Evolutionary conservation across 2,329 filamentous ascomycete genomes (phyloP).

Genomic region (Plectosphaerella cucumerina): DNA sequence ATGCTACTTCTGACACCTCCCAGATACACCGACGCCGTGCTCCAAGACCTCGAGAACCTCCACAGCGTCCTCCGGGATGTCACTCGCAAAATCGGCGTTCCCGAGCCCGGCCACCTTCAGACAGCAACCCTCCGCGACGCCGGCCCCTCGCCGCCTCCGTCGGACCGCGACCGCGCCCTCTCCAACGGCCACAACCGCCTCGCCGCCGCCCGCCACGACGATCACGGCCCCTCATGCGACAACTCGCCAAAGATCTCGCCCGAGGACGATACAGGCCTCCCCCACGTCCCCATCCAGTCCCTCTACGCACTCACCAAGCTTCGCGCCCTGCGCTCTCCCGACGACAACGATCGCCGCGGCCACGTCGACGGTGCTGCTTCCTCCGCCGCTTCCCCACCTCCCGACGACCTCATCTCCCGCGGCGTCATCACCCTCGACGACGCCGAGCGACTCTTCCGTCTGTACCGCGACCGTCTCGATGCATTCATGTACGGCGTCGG

Average conservation of each 20-base stretch:
- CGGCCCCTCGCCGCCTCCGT: background rate
- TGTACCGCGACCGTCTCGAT: constrained; percentile 47
- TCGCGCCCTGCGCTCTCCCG: constrained; percentile 28
- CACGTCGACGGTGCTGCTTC: background rate
- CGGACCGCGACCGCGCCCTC: background rate
- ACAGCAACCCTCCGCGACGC: constrained; percentile 3
- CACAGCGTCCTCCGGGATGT: constrained; percentile 8
- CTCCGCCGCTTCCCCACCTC: background rate
- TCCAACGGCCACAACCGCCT: background rate
- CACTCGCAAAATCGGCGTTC: constrained; percentile 7
- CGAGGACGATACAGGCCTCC: constrained; percentile 27
- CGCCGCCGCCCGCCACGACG: constrained; percentile 6
- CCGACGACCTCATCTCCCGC: constrained; percentile 28
- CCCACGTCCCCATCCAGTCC: constrained; percentile 33
- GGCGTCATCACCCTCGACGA: constrained; percentile 41
- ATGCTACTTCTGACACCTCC: background rate
- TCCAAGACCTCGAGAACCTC: constrained; percentile 12
- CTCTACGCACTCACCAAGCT: constrained; percentile 33
- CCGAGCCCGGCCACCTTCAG: constrained; percentile 7
- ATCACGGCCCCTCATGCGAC: constrained; percentile 14
- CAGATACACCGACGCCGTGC: constrained; percentile 7
- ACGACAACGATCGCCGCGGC: constrained; percentile 11
- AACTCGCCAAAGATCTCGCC: constrained; percentile 15
- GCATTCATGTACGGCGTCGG: constrained; percentile 46
- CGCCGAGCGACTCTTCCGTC: constrained; percentile 45